Percentiles rank a stretch among this genome's conserved stretches.
Evolutionary conservation across 106 monocot genomes (phyloP).

Genomic region (Posidonia australis): DNA sequence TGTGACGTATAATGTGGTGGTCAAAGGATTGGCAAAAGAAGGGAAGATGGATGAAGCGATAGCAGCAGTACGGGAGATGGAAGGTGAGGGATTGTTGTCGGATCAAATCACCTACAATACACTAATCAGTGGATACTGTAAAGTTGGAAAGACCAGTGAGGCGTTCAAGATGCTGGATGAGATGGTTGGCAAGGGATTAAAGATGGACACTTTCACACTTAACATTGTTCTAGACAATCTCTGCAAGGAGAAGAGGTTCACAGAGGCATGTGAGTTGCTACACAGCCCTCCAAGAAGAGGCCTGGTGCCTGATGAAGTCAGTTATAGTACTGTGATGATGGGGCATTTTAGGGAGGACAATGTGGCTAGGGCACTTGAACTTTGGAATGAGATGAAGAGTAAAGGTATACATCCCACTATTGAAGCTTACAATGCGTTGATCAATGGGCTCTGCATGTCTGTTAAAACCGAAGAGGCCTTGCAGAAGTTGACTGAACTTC

Average conservation of each 20-base stretch:
- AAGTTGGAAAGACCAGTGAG: constrained; percentile 22
- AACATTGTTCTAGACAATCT: constrained; percentile 59
- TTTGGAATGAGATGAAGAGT: constrained; percentile 76
- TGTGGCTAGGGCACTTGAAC: constrained; percentile 33
- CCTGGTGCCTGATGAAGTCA: constrained; percentile 73
- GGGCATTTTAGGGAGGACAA: constrained; percentile 62
- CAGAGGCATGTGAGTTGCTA: constrained; percentile 55
- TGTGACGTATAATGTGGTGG: constrained; percentile 61
- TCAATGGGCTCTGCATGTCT: constrained; percentile 55
- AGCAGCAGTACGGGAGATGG: constrained; percentile 49
- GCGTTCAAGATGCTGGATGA: constrained; percentile 52
- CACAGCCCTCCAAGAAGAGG: constrained; percentile 57
- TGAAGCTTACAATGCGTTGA: constrained; percentile 69
- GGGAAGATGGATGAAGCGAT: constrained; percentile 72
- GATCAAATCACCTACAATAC: constrained; percentile 85
- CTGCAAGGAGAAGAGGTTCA: constrained; percentile 60
- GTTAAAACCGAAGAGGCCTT: constrained; percentile 43
- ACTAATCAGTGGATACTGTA: constrained; percentile 62
- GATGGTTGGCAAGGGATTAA: constrained; percentile 51
- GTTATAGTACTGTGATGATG: constrained; percentile 65
- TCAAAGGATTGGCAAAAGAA: constrained; percentile 63
- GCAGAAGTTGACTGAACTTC: constrained; percentile 59
- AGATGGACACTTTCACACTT: constrained; percentile 84
- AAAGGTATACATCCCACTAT: constrained; percentile 49
- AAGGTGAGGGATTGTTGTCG: constrained; percentile 44